These are phyloP conservation scores for Penicillium decumbens DNA, from an alignment of 2,329 filamentous ascomycete species.

Conservation along the genomic window DNA sequence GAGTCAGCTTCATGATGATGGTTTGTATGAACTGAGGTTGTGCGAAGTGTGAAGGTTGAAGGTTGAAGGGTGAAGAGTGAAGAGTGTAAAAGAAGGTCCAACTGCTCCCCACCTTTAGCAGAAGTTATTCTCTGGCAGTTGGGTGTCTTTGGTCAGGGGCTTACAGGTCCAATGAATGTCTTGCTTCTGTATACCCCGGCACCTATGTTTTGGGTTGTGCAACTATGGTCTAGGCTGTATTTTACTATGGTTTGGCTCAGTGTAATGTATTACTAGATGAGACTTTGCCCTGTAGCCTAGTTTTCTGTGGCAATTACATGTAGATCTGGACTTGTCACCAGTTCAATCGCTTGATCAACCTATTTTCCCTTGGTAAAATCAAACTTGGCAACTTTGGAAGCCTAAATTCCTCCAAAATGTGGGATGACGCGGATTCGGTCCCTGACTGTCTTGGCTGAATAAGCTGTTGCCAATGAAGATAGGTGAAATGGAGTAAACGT, in stretches of 20 bases:
- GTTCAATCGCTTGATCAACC: too few relatives aligned
- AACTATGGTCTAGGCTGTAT: not conserved
- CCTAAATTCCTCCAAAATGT: too few relatives aligned
- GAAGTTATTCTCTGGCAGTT: not conserved
- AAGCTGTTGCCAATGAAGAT: too few relatives aligned
- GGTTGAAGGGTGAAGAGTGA: too few relatives aligned
- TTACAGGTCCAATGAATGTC: slow-evolving; percentile 1
- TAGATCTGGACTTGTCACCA: not conserved
- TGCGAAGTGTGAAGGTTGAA: not conserved
- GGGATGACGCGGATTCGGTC: too few relatives aligned
- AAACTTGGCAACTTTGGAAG: too few relatives aligned
- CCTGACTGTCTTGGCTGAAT: too few relatives aligned
- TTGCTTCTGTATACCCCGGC: slow-evolving; percentile 1
- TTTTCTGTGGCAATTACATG: not conserved
- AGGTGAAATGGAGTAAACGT: too few relatives aligned
- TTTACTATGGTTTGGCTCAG: not conserved
- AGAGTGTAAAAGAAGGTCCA: not conserved
- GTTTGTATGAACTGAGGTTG: slow-evolving; percentile 5
- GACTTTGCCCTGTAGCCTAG: not conserved
- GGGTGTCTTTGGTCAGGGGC: not conserved
- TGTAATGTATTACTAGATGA: not conserved
- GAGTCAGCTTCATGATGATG: slow-evolving; percentile 47
- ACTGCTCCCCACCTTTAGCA: not conserved
- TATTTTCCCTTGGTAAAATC: too few relatives aligned
- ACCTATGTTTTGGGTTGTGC: slow-evolving; percentile 3